A percentile compares a stretch with the other conserved stretches of the same genome.
Evolutionary conservation across 495 filamentous ascomycete genomes (phyloP).

Genomic region (Zalerion maritima): DNA sequence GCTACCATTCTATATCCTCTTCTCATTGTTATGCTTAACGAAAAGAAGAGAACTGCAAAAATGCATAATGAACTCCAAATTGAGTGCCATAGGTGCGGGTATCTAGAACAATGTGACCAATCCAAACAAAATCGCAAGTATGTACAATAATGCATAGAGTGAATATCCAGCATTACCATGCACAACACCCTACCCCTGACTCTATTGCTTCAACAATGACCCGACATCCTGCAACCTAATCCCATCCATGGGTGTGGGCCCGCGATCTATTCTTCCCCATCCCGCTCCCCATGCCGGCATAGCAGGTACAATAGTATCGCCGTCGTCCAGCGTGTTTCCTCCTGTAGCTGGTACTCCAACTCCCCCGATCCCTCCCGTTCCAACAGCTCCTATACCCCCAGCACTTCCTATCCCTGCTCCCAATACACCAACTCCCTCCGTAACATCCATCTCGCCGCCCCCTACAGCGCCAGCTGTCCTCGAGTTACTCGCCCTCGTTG

Average conservation of each 20-base stretch:
- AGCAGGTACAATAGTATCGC: conserved; percentile 1
- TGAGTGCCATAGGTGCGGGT: no score
- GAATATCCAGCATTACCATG: not conserved
- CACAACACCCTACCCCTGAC: conserved; percentile 3
- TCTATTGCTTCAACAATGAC: conserved; percentile 11
- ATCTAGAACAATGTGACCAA: no score
- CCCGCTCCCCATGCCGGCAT: conserved; percentile 21
- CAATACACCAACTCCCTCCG: no score
- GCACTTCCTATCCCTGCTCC: not conserved
- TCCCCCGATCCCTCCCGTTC: not conserved
- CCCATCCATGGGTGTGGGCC: conserved; percentile 13
- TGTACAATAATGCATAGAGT: no score
- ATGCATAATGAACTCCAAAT: no score
- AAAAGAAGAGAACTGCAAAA: no score
- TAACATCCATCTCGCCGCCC: no score
- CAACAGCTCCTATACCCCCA: not conserved
- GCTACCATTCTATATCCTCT: no score
- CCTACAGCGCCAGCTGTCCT: no score
- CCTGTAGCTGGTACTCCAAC: not conserved
- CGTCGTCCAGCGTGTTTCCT: not conserved
- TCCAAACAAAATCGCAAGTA: no score
- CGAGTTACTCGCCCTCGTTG: no score
- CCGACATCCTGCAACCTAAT: conserved; percentile 20
- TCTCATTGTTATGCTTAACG: no score
- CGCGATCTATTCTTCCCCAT: conserved; percentile 22